A percentile compares a stretch with the other conserved stretches of the same genome.
These are phyloP conservation scores for Hypomontagnella monticulosa DNA, from an alignment of 495 filamentous ascomycete genomes.

Conservation along the genomic window DNA sequence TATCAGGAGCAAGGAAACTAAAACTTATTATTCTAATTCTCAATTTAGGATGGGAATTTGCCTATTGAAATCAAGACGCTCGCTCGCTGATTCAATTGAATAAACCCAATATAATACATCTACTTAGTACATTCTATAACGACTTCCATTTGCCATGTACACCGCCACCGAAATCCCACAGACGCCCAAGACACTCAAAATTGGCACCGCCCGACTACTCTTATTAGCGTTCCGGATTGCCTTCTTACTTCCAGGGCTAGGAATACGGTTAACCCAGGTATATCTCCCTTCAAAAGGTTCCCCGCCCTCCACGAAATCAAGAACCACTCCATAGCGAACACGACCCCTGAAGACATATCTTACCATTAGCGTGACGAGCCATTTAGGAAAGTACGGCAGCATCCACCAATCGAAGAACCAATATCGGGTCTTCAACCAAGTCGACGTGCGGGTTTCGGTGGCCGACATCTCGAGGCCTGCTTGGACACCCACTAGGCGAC, in stretches of 20 bases:
- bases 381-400: slow-evolving; percentile 12
- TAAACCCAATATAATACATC: neutral
- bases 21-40: too few species aligned
- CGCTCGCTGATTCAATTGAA: neutral
- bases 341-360: neutral
- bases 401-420: slow-evolving; percentile 23
- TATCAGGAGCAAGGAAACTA: too few species aligned
- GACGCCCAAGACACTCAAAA: neutral
- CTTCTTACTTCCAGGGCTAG: neutral
- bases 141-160: neutral
- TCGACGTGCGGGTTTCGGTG: neutral
- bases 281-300: slow-evolving; percentile 17
- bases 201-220: neutral
- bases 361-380: neutral
- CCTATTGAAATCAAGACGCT: neutral
- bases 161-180: neutral
- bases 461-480: neutral
- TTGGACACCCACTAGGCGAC: slow-evolving; percentile 1
- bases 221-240: neutral
- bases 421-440: slow-evolving; percentile 7
- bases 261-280: slow-evolving; percentile 23
- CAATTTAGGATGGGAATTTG: too few species aligned
- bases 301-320: slow-evolving; percentile 28
- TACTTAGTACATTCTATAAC: neutral
- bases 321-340: slow-evolving; percentile 10